A percentile compares a stretch with the other conserved stretches of the same genome.
Evolutionary conservation across 2,329 filamentous ascomycete species (phyloP).

Genomic region (Canariomyces notabilis): DNA sequence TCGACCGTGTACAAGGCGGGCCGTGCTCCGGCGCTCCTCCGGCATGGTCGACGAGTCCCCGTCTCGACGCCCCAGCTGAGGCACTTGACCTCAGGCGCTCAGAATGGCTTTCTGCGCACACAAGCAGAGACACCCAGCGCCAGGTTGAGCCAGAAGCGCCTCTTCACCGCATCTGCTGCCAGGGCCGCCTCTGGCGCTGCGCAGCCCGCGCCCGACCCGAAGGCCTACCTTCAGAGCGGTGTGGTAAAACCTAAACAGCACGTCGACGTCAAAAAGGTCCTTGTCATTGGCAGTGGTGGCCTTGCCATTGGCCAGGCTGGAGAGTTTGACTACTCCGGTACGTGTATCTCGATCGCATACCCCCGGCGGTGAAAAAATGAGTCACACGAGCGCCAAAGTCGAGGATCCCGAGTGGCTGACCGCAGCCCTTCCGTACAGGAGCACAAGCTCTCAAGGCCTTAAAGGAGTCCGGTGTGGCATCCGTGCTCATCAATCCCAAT

Average conservation of each 20-base stretch:
- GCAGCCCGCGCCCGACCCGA: constrained; percentile 71
- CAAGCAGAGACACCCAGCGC: constrained; percentile 31
- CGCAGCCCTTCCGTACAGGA: constrained; percentile 46
- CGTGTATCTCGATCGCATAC: constrained; percentile 31
- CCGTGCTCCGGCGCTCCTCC: constrained; percentile 54
- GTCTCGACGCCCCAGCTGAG: constrained; percentile 41
- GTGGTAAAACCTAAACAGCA: constrained; percentile 73
- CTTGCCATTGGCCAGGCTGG: constrained; percentile 95
- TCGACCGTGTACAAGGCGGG: constrained; percentile 43
- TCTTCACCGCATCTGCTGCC: constrained; percentile 41
- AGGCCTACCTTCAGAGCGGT: constrained; percentile 86
- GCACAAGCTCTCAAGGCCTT: constrained; percentile 95
- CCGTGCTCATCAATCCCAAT: constrained; percentile 94
- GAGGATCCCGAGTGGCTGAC: constrained; percentile 22
- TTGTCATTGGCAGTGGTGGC: constrained; percentile 93
- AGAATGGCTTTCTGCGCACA: constrained; percentile 31
- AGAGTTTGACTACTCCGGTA: constrained; percentile 98
- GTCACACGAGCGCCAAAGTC: constrained; percentile 23
- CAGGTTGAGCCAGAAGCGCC: constrained; percentile 40
- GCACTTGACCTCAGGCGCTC: constrained; percentile 33
- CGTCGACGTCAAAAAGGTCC: constrained; percentile 91
- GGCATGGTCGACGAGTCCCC: constrained; percentile 49
- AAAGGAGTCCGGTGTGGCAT: constrained; percentile 88
- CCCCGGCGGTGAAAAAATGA: constrained; percentile 24
- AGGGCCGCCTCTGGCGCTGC: constrained; percentile 41